These are phyloP conservation scores for Apiospora saccharicola DNA, from an alignment of 2,329 filamentous ascomycete species.

Conservation along the genomic window DNA sequence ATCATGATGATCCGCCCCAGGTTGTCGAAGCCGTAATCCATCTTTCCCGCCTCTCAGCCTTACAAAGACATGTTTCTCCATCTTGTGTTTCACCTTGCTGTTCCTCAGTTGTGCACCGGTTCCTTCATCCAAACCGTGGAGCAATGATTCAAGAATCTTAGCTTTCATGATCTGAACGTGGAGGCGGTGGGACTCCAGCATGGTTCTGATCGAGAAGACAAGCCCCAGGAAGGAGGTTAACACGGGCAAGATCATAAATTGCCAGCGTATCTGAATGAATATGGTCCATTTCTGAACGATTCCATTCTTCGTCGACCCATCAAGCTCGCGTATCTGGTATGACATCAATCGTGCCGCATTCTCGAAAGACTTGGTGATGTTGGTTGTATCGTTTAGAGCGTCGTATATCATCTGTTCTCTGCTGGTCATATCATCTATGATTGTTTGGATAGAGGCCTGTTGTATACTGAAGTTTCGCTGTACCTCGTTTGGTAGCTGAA, in stretches of 20 bases:
- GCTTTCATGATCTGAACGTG: conserved; percentile 11
- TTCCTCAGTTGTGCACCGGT: neutral
- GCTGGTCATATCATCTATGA: too few species aligned
- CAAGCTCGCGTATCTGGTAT: conserved; percentile 32
- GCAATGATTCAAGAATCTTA: neutral
- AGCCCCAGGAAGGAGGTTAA: too few species aligned
- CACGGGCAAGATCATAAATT: too few species aligned
- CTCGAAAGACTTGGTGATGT: conserved; percentile 30
- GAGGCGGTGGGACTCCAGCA: too few species aligned
- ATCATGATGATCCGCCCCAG: neutral
- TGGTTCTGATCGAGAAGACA: too few species aligned
- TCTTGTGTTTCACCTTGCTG: neutral
- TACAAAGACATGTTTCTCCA: neutral
- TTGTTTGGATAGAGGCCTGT: too few species aligned
- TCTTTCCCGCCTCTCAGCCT: neutral
- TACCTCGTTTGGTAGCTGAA: too few species aligned
- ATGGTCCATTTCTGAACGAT: conserved; percentile 34
- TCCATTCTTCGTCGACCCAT: too few species aligned
- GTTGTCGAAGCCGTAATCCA: neutral
- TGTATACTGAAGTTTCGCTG: too few species aligned
- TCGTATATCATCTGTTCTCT: too few species aligned
- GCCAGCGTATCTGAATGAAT: conserved; percentile 34
- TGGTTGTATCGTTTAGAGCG: neutral
- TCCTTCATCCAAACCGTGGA: neutral
- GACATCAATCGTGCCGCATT: conserved; percentile 29